These are phyloP conservation scores for Phragmites australis DNA, from an alignment of 176 grass and related monocot genomes.

Conservation along the genomic window DNA sequence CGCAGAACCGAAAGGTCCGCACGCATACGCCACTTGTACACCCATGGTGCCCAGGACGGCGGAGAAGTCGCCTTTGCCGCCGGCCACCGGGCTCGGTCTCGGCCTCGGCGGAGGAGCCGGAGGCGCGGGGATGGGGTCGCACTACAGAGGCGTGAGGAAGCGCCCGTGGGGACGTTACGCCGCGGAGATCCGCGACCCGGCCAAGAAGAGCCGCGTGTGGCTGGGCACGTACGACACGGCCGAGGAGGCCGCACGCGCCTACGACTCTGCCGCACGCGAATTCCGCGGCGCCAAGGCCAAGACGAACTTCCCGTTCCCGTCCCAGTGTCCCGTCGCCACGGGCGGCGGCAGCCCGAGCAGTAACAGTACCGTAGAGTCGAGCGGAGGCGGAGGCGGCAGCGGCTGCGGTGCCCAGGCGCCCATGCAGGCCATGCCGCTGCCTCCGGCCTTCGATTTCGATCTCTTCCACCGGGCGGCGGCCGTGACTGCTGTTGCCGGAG, in stretches of 20 bases:
- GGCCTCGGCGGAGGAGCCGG: constrained; percentile 20
- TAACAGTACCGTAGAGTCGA: constrained; percentile 70
- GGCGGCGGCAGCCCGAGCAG: constrained; percentile 60
- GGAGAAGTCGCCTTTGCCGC: constrained; percentile 30
- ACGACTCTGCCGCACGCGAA: constrained; percentile 76
- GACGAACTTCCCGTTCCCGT: constrained; percentile 67
- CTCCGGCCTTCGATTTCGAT: constrained; percentile 45
- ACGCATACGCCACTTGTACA: constrained; percentile 30
- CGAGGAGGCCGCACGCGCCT: constrained; percentile 83
- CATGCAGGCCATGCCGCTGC: constrained; percentile 45
- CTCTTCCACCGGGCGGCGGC: constrained; percentile 51
- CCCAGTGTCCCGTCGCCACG: background rate
- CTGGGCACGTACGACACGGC: constrained; percentile 93
- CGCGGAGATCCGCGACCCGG: constrained; percentile 95
- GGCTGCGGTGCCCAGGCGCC: constrained; percentile 22
- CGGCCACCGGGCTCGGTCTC: constrained; percentile 23
- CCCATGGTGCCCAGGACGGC: constrained; percentile 45
- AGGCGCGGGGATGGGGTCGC: constrained; percentile 18
- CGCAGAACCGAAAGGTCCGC: constrained; percentile 20
- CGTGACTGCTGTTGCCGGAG: background rate
- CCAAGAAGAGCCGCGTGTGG: constrained; percentile 93
- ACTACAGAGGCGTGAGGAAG: constrained; percentile 84
- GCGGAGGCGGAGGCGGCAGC: background rate
- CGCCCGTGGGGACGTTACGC: constrained; percentile 86
- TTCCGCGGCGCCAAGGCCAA: constrained; percentile 89